Evolutionary conservation across 2,329 filamentous ascomycete genomes (phyloP).

Genomic region (Penicillium decumbens): DNA sequence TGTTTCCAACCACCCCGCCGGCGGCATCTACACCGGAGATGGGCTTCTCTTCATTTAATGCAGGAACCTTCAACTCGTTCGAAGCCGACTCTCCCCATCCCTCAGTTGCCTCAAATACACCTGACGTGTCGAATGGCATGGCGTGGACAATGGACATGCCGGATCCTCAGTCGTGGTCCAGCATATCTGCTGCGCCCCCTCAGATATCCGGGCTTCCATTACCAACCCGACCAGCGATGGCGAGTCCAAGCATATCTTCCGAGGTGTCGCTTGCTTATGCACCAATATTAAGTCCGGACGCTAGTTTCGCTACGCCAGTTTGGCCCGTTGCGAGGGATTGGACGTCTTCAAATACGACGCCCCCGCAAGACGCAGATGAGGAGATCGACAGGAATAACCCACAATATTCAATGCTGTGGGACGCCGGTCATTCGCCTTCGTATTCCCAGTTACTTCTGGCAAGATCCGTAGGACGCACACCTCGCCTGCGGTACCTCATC

Average conservation of each 20-base stretch:
- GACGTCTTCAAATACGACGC: constrained; percentile 4
- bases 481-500: constrained; percentile 81
- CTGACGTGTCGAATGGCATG: constrained; percentile 15
- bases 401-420: constrained; percentile 15
- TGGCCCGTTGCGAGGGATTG: constrained; percentile 15
- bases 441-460: constrained; percentile 36
- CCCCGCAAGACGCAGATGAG: constrained; percentile 19
- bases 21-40: constrained; percentile 4
- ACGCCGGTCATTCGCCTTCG: constrained; percentile 27
- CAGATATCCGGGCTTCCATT: constrained; percentile 22
- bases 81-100: constrained; percentile 8
- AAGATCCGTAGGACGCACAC: constrained; percentile 58
- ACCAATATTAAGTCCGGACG: constrained; percentile 12
- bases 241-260: constrained; percentile 11
- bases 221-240: constrained; percentile 11
- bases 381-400: constrained; percentile 15
- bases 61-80: neutral
- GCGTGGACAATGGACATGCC: constrained; percentile 23
- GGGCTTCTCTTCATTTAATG: constrained; percentile 5
- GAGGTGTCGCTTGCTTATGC: constrained; percentile 16
- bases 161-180: constrained; percentile 22
- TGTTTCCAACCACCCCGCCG: constrained; percentile 2
- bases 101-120: constrained; percentile 6
- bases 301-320: constrained; percentile 8
- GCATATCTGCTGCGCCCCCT: constrained; percentile 11